Percentiles rank a stretch among this genome's conserved stretches.
Conservation (phyloP, 495 filamentous ascomycete genomes). For the Podospora australis region DNA sequence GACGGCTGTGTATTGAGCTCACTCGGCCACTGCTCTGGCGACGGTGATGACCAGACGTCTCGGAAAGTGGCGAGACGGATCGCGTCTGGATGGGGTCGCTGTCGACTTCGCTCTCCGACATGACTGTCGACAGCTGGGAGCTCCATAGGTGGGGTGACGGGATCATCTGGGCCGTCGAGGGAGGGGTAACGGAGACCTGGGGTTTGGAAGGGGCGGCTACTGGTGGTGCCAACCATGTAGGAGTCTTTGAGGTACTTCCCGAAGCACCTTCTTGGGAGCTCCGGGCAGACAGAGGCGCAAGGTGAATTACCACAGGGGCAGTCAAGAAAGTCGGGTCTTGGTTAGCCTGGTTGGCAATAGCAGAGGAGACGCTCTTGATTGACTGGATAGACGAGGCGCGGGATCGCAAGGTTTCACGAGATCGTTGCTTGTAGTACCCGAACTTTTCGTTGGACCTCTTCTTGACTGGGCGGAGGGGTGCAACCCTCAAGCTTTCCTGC, state of each 20-base stretch:
- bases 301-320: constrained; percentile 20
- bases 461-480: constrained; percentile 40
- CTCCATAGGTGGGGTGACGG: constrained; percentile 55
- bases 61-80: constrained; percentile 38
- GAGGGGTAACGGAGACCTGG: background rate
- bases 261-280: constrained; percentile 9
- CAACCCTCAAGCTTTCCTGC: constrained; percentile 48
- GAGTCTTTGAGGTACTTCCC: background rate
- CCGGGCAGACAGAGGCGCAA: constrained; percentile 13
- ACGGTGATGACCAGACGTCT: constrained; percentile 18
- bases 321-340: constrained; percentile 29
- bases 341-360: constrained; percentile 41
- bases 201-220: constrained; percentile 8
- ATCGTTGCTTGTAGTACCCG: constrained; percentile 42
- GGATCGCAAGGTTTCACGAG: constrained; percentile 41
- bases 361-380: constrained; percentile 35
- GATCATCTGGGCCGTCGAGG: constrained; percentile 28
- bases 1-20: too few relatives aligned
- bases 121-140: constrained; percentile 67
- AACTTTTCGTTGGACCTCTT: constrained; percentile 40
- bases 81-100: constrained; percentile 34
- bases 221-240: constrained; percentile 8
- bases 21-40: constrained; percentile 34
- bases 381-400: constrained; percentile 45
- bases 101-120: constrained; percentile 54